phyloP scores from a whole-genome alignment of 352 stramenopile genomes.

The Phytopythium montanum region DNA sequence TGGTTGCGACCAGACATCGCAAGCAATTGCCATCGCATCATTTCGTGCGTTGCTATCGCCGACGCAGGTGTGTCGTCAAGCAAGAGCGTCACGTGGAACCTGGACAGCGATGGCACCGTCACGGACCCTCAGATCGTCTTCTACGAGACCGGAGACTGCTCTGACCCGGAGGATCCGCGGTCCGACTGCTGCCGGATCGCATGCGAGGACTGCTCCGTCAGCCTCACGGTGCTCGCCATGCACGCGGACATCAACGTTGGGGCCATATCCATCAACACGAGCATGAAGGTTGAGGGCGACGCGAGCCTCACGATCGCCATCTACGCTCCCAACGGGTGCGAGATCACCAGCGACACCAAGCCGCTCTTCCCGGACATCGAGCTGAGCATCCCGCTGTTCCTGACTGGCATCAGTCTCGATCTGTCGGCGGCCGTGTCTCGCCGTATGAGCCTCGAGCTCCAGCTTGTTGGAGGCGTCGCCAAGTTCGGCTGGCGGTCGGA shows the following conservation, averaged over 20 bases:
- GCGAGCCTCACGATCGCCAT: conserved; percentile 3
- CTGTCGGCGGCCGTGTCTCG: not conserved
- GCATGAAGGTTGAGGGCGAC: not conserved
- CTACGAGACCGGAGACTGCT: not conserved
- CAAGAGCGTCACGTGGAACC: not conserved
- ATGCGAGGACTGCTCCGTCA: not conserved
- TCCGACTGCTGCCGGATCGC: conserved; percentile 1
- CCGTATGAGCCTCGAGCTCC: not conserved
- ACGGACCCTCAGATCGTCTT: not conserved
- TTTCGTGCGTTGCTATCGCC: not conserved
- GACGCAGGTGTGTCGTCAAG: not conserved
- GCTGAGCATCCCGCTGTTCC: not conserved
- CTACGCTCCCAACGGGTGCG: not conserved
- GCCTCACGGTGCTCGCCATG: not conserved
- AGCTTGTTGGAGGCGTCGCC: not conserved
- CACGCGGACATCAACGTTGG: not conserved
- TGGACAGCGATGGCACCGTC: not conserved
- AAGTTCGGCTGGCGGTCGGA: not conserved
- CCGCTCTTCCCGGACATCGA: not conserved
- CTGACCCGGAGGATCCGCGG: not conserved
- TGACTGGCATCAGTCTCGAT: not conserved
- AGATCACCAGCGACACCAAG: not conserved
- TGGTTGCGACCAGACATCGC: not conserved
- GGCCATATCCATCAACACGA: not conserved
- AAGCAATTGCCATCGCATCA: not conserved